Conservation (phyloP, 2,329 filamentous ascomycete species). For the Colletotrichum sidae region DNA sequence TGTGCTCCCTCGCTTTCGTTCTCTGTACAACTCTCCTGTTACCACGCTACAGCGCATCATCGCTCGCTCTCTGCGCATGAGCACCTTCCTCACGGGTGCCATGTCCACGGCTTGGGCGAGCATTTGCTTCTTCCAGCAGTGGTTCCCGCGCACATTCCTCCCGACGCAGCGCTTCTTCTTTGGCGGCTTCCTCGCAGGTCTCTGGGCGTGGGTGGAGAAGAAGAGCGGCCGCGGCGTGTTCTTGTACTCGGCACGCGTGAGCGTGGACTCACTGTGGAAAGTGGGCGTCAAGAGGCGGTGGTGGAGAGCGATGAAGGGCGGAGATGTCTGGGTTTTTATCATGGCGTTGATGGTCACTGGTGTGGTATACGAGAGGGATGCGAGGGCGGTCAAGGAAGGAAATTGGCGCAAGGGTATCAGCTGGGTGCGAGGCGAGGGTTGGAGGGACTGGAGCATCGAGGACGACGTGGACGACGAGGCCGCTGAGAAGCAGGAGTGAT, state of each 20-base stretch:
- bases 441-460: constrained; percentile 72
- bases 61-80: constrained; percentile 77
- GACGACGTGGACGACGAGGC: constrained; percentile 61
- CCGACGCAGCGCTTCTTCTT: constrained; percentile 91
- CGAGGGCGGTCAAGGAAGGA: constrained; percentile 73
- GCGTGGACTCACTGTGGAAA: constrained; percentile 89
- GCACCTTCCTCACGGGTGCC: constrained; percentile 83
- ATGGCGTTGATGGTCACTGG: constrained; percentile 82
- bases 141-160: constrained; percentile 79
- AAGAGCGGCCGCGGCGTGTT: constrained; percentile 75
- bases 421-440: constrained; percentile 81
- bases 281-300: constrained; percentile 90
- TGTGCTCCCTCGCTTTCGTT: constrained; percentile 75
- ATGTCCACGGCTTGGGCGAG: constrained; percentile 89
- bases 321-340: constrained; percentile 88
- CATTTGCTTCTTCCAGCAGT: constrained; percentile 87
- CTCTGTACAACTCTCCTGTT: constrained; percentile 77
- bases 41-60: constrained; percentile 74
- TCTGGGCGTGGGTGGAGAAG: constrained; percentile 85
- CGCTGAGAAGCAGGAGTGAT: constrained; percentile 20
- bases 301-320: constrained; percentile 85
- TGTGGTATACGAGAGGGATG: constrained; percentile 79
- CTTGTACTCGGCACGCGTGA: constrained; percentile 81
- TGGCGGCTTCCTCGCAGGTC: constrained; percentile 84
- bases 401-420: constrained; percentile 78